phyloP scores from a whole-genome alignment of 768 basidiomycete genomes.

The Trametes cinnabarina region DNA sequence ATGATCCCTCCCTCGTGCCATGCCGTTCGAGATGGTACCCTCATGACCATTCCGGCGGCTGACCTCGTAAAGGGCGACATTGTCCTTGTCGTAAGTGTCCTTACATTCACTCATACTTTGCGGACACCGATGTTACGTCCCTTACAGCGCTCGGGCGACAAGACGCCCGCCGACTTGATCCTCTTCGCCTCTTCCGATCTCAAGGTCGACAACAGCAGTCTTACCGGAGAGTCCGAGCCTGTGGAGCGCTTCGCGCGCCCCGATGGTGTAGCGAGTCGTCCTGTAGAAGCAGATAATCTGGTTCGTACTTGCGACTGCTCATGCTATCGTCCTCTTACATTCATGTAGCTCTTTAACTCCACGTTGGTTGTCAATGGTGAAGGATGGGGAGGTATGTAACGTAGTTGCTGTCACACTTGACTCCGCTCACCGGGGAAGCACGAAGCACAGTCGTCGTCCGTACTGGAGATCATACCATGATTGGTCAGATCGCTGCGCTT shows the following conservation, averaged over 20 bases:
- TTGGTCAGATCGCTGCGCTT: conserved; percentile 66
- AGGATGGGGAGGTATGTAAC: conserved; percentile 57
- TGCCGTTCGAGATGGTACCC: conserved; percentile 56
- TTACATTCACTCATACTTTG: neutral
- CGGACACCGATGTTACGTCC: neutral
- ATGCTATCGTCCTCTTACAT: neutral
- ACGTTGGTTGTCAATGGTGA: conserved; percentile 71
- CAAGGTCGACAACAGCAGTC: conserved; percentile 69
- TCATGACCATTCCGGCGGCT: conserved; percentile 55
- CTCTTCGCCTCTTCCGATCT: conserved; percentile 59
- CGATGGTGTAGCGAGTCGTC: conserved; percentile 45
- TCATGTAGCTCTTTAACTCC: conserved; percentile 60
- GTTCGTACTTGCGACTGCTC: conserved; percentile 32
- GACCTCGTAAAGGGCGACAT: conserved; percentile 66
- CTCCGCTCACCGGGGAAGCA: neutral
- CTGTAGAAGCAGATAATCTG: conserved; percentile 66
- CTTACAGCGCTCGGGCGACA: conserved; percentile 60
- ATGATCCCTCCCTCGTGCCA: conserved; percentile 72
- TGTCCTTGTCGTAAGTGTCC: conserved; percentile 50
- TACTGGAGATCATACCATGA: conserved; percentile 65
- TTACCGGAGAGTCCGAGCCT: conserved; percentile 70
- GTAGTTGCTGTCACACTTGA: neutral
- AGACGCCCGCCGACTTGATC: conserved; percentile 67
- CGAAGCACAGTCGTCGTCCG: conserved; percentile 66
- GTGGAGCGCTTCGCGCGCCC: conserved; percentile 53